Evolutionary conservation across 352 stramenopile species (phyloP), one percentile per base, ranked within the genome.

Genomic region (Halophytophthora batemanensis): DNA sequence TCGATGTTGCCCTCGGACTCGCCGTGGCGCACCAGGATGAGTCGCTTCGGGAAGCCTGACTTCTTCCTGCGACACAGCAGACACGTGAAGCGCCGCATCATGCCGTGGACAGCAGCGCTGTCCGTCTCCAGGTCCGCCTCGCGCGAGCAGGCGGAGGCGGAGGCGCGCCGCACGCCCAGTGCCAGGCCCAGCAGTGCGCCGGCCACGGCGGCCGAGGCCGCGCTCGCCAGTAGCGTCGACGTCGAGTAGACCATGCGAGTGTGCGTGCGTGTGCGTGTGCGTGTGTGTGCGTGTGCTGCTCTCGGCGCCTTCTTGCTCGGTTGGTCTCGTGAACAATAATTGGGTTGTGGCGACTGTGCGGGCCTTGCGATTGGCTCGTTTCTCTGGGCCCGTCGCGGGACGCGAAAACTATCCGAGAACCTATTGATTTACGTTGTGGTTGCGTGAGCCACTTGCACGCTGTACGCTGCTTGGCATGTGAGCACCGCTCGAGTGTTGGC

Each of bases 1-100:
- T 93, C 80, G 39, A 93, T 86, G 53, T 96, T 96, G 36, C 86
- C 86, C 51, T 94, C 79, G 17, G 76, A 90, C 59, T 96, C 50
- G 45, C 86, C 83, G 61, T 94, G 86, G 36, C 83, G 82, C 58
- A 96, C 75, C 42, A 96, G 64, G 52, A 96, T 92, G 18, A 96
- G 62, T 11, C 77, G 74, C 45, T 90, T 87, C 5, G 86, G 86
- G 40, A 84, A 72, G 18, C 50, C 49, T 41, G 64, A 66, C 42
- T 71, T 72, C 52, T 70, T 67, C 46, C 68, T 67, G 31, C 59
- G 63, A 37, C 66, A 76, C 35, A 73, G 28, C n/a, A 76, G 56
- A 38, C 63, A 73, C 56, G 59, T 71, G 45, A 76, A 76, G 42
- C 54, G 50, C 21, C 54, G 51, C 39, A 69, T 45, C 15, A 63